Percentiles rank a stretch among this genome's conserved stretches.
phyloP scores from a whole-genome alignment of 1,284 basidiomycete species.

The Singerocomus inundabilis region DNA sequence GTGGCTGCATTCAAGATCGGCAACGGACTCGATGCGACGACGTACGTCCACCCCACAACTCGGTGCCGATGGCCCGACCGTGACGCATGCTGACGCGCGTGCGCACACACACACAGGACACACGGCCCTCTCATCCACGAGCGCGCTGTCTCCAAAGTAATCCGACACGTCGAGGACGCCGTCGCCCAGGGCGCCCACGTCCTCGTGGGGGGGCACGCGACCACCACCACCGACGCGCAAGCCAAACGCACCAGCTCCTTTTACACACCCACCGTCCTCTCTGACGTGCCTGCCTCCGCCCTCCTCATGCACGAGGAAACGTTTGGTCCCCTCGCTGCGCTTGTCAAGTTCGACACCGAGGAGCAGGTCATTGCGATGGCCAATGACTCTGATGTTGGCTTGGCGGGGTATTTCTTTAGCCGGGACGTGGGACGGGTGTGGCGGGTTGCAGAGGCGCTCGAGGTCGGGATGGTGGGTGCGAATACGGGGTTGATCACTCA shows the following conservation, averaged over 20 bases:
- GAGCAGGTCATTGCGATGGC: slow-evolving; percentile 87
- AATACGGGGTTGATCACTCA: slow-evolving; percentile 86
- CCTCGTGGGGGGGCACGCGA: slow-evolving; percentile 70
- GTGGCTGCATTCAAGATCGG: slow-evolving; percentile 92
- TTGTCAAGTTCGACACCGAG: slow-evolving; percentile 88
- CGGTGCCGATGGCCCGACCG: too few species aligned
- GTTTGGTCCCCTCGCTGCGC: slow-evolving; percentile 81
- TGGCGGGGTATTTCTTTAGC: slow-evolving; percentile 94
- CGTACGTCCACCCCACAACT: slow-evolving; percentile 49
- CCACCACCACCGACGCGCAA: slow-evolving; percentile 49
- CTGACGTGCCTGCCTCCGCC: slow-evolving; percentile 76
- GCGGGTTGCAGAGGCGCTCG: slow-evolving; percentile 96
- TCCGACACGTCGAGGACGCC: slow-evolving; percentile 85
- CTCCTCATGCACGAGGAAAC: slow-evolving; percentile 78
- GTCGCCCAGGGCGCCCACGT: slow-evolving; percentile 82
- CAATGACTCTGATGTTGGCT: slow-evolving; percentile 82
- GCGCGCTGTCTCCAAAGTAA: slow-evolving; percentile 85
- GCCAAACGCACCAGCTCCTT: slow-evolving; percentile 50
- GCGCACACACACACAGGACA: slow-evolving; percentile 51
- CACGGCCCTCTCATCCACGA: slow-evolving; percentile 94
- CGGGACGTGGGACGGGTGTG: slow-evolving; percentile 88
- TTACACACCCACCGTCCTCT: slow-evolving; percentile 86
- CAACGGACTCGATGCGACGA: slow-evolving; percentile 79
- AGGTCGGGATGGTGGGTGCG: slow-evolving; percentile 94
- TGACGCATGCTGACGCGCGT: not conserved